These are phyloP conservation scores for Cytidiella melzeri DNA, from an alignment of 768 basidiomycete genomes.

Conservation along the genomic window DNA sequence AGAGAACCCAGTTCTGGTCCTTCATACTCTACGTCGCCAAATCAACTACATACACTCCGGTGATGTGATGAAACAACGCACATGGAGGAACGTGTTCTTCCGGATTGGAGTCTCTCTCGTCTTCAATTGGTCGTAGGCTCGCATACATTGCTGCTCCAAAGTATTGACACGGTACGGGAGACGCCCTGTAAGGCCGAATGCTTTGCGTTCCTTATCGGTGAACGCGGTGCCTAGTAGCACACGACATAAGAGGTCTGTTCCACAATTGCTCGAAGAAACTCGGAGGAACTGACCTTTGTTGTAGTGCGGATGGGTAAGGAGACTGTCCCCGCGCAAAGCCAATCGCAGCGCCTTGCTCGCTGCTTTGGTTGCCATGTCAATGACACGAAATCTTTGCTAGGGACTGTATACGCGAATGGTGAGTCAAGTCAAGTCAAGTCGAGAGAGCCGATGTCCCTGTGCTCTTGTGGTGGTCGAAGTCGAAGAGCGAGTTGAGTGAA, in stretches of 20 bases:
- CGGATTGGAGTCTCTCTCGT: constrained; percentile 31
- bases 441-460: too few relatives aligned
- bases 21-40: constrained; percentile 38
- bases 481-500: too few relatives aligned
- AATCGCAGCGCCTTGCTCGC: constrained; percentile 25
- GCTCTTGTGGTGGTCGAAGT: too few relatives aligned
- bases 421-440: too few relatives aligned
- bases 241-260: neutral
- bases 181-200: constrained; percentile 45
- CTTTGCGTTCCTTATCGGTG: constrained; percentile 52
- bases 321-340: constrained; percentile 48
- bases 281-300: constrained; percentile 39
- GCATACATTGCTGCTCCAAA: constrained; percentile 64
- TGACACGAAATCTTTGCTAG: neutral
- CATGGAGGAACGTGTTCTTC: constrained; percentile 67
- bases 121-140: constrained; percentile 62
- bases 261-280: neutral
- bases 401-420: too few relatives aligned
- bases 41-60: neutral
- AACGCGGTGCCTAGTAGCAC: constrained; percentile 57
- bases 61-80: neutral
- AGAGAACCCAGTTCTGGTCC: constrained; percentile 74
- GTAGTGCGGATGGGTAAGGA: constrained; percentile 57
- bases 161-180: constrained; percentile 34
- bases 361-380: constrained; percentile 9